These are phyloP conservation scores for Backusella circina DNA, from an alignment of 192 early-diverging fungal species.

Conservation along the genomic window DNA sequence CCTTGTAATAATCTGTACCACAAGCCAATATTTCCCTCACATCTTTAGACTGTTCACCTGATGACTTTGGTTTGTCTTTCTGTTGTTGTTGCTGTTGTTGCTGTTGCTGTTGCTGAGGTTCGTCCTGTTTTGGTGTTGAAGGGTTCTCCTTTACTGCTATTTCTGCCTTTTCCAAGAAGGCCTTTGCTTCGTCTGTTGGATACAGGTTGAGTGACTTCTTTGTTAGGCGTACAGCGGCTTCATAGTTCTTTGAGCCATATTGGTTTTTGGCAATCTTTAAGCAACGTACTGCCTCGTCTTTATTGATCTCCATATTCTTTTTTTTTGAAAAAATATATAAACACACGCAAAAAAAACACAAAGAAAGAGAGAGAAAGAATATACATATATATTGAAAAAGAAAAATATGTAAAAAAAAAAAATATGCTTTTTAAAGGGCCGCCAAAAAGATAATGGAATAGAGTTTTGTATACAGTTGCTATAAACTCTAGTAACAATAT, in stretches of 20 bases:
- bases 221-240: constrained; percentile 76
- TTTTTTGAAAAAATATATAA: neutral
- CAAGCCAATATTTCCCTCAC: constrained; percentile 75
- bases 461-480: too few relatives aligned
- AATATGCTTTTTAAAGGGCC: too few relatives aligned
- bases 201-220: constrained; percentile 78
- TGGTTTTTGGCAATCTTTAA: constrained; percentile 74
- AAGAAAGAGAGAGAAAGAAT: neutral
- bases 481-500: neutral
- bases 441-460: too few relatives aligned
- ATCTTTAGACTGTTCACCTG: constrained; percentile 71
- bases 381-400: too few relatives aligned
- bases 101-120: neutral
- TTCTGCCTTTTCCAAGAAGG: constrained; percentile 47
- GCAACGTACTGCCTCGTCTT: constrained; percentile 81
- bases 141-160: constrained; percentile 29
- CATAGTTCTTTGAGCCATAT: constrained; percentile 59
- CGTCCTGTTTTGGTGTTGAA: constrained; percentile 16
- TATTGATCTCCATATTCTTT: constrained; percentile 72
- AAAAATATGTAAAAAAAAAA: too few relatives aligned
- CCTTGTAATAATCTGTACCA: constrained; percentile 79
- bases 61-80: constrained; percentile 47
- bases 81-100: neutral
- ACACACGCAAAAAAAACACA: neutral
- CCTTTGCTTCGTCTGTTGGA: constrained; percentile 64